Percentiles rank a stretch among this genome's conserved stretches.
These are phyloP conservation scores for Rhodotorula paludigena DNA, from an alignment of 768 basidiomycete species.

Conservation along the genomic window DNA sequence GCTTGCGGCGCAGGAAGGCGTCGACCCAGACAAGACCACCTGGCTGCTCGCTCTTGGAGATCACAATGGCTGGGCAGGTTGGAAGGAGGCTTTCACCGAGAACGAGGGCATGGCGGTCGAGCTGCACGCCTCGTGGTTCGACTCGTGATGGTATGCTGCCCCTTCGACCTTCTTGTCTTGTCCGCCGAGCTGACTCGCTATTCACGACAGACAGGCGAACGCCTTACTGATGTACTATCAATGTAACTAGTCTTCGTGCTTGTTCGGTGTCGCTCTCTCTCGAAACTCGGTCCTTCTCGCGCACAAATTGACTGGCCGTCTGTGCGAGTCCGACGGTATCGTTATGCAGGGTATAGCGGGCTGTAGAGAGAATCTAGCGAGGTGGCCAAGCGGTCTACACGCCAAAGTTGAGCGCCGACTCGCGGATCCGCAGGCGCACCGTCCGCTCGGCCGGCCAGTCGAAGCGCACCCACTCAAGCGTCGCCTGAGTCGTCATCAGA, in stretches of 20 bases:
- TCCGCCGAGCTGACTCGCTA: not conserved
- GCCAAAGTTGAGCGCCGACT: constrained; percentile 70
- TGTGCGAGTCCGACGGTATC: no score
- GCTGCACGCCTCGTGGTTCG: not conserved
- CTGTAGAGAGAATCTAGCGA: no score
- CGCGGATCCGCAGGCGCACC: constrained; percentile 74
- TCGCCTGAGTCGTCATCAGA: constrained; percentile 59
- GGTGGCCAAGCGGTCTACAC: no score
- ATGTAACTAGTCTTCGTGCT: no score
- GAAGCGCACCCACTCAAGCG: constrained; percentile 67
- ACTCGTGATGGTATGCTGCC: not conserved
- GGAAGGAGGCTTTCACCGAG: not conserved
- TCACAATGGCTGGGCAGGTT: not conserved
- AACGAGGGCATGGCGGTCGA: not conserved
- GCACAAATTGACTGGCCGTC: no score
- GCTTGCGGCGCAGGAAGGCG: not conserved
- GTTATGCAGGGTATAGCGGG: no score
- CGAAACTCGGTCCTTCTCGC: no score
- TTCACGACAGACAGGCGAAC: no score
- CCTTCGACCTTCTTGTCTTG: not conserved
- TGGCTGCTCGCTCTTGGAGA: not conserved
- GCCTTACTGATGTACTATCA: no score
- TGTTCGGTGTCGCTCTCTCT: no score
- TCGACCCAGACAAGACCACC: not conserved
- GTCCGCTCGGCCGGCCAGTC: constrained; percentile 81